phyloP scores from a whole-genome alignment of 2,329 filamentous ascomycete species.

The Geosmithia flava region DNA sequence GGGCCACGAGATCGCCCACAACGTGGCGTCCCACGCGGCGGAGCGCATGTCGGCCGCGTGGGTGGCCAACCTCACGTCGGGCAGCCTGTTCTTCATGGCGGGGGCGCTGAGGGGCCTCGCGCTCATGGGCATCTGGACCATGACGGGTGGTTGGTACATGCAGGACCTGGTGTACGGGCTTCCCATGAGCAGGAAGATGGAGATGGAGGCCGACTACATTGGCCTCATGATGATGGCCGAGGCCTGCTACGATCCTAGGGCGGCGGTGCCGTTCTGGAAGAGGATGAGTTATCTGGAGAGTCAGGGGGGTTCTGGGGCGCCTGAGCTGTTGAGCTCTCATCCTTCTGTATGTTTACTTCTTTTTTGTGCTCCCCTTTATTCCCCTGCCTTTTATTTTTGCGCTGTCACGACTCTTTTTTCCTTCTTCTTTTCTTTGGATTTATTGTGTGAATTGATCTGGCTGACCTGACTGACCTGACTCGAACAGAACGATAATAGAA shows the following conservation, averaged over 20 bases:
- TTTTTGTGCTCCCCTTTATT: neutral
- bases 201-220: conserved; percentile 70
- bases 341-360: conserved; percentile 43
- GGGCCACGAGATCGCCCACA: conserved; percentile 72
- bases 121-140: conserved; percentile 24
- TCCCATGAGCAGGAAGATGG: conserved; percentile 60
- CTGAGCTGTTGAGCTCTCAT: conserved; percentile 67
- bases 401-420: too few species aligned
- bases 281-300: conserved; percentile 41
- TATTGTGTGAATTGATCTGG: conserved; percentile 2
- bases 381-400: neutral
- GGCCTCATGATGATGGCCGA: conserved; percentile 75
- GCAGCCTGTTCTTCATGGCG: conserved; percentile 34
- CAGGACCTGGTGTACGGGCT: conserved; percentile 52
- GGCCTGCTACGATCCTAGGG: conserved; percentile 61
- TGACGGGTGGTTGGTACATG: conserved; percentile 30
- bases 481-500: conserved; percentile 44
- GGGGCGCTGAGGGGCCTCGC: conserved; percentile 26
- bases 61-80: conserved; percentile 37
- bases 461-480: neutral
- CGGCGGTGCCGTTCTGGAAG: conserved; percentile 54
- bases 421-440: neutral
- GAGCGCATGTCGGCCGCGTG: conserved; percentile 47
- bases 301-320: conserved; percentile 32
- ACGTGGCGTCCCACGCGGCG: conserved; percentile 53